Evolutionary conservation across 495 filamentous ascomycete genomes (phyloP).

Genomic region (Neurospora sp.): DNA sequence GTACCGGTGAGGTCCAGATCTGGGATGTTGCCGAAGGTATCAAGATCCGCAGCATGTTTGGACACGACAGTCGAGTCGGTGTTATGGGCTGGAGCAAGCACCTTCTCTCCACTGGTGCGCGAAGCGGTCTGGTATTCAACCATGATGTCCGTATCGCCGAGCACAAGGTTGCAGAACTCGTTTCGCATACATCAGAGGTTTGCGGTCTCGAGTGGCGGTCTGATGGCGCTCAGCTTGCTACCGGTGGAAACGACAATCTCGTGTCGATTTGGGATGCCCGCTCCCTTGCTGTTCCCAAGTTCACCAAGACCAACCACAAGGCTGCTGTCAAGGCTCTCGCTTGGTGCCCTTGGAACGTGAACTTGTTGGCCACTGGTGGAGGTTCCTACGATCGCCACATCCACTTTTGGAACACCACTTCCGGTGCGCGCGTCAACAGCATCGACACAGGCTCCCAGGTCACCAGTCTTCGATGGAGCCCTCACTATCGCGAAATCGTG

Average conservation of each 20-base stretch:
- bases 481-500: conserved; percentile 94
- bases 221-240: conserved; percentile 91
- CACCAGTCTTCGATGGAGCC: conserved; percentile 89
- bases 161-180: conserved; percentile 95
- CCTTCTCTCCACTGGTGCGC: conserved; percentile 85
- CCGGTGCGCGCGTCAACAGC: conserved; percentile 93
- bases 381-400: conserved; percentile 96
- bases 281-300: conserved; percentile 84
- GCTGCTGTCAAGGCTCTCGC: conserved; percentile 95
- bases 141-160: conserved; percentile 96
- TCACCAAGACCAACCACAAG: conserved; percentile 98
- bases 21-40: conserved; percentile 95
- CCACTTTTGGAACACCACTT: conserved; percentile 99
- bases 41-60: conserved; percentile 96
- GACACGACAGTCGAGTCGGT: conserved; percentile 90
- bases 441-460: conserved; percentile 98
- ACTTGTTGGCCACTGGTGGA: conserved; percentile 91
- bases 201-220: conserved; percentile 96
- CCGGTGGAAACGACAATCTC: conserved; percentile 95
- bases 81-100: conserved; percentile 99
- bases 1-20: conserved; percentile 94
- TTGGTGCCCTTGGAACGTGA: conserved; percentile 98
- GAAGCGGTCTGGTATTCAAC: conserved; percentile 94
- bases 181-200: conserved; percentile 93
- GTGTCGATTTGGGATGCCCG: conserved; percentile 99